phyloP scores from a whole-genome alignment of 768 basidiomycete genomes.

The Macrolepiota dolichaula region DNA sequence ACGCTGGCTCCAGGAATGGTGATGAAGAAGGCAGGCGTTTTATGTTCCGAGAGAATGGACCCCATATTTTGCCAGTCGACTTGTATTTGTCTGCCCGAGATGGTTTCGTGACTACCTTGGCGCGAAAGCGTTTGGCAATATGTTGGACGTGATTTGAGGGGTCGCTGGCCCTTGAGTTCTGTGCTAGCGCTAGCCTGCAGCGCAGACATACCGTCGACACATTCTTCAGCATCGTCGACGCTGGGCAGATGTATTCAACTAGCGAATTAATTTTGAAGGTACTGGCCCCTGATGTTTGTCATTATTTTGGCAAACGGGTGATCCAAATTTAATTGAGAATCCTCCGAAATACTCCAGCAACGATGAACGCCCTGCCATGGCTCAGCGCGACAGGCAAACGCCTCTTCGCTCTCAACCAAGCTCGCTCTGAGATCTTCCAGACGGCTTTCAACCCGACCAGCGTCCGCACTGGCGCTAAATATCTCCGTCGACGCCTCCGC shows the following conservation, averaged over 20 bases:
- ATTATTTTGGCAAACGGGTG: neutral
- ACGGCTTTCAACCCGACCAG: conserved; percentile 85
- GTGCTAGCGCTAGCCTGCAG: neutral
- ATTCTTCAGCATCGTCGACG: neutral
- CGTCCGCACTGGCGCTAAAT: conserved; percentile 86
- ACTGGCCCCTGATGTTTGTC: neutral
- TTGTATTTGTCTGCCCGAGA: neutral
- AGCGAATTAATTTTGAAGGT: neutral
- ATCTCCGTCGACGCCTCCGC: conserved; percentile 75
- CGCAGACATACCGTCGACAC: neutral
- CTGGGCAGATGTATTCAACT: neutral
- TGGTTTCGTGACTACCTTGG: neutral
- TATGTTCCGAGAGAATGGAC: no score
- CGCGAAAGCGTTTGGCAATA: neutral
- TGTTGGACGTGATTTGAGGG: neutral
- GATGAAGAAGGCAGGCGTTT: neutral
- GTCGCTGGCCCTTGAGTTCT: neutral
- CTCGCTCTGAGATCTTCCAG: conserved; percentile 77
- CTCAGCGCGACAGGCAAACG: conserved; percentile 24
- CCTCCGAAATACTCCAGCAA: conserved; percentile 15
- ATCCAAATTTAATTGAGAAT: neutral
- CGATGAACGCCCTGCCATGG: conserved; percentile 10
- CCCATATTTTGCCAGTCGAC: neutral
- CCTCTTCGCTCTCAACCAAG: conserved; percentile 55
- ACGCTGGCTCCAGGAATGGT: neutral